Evolutionary conservation across 108 stramenopile species (phyloP).

Genomic region (Schizochytrium sp.): DNA sequence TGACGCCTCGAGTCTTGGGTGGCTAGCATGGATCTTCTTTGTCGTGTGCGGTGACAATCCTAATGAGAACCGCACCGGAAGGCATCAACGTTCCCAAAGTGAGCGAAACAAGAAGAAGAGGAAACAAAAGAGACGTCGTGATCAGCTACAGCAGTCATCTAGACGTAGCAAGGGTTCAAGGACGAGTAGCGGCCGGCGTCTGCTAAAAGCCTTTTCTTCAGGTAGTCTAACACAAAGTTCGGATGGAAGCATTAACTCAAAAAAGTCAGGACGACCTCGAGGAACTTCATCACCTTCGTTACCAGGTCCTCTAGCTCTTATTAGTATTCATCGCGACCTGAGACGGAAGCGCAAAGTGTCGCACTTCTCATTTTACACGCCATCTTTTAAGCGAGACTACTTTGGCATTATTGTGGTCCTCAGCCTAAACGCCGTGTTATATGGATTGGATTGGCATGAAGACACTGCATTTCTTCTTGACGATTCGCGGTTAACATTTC

Average conservation of each 20-base stretch:
- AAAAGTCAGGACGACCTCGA: background rate
- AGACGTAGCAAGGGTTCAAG: too few relatives aligned
- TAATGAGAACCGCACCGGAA: too few relatives aligned
- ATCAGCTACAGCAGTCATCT: too few relatives aligned
- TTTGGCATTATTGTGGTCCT: constrained; percentile 5
- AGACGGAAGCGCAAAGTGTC: background rate
- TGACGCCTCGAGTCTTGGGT: too few relatives aligned
- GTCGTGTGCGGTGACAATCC: too few relatives aligned
- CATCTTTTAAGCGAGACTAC: constrained; percentile 35
- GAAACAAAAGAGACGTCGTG: too few relatives aligned
- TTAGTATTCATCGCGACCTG: background rate
- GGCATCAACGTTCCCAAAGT: too few relatives aligned
- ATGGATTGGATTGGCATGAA: constrained; percentile 2
- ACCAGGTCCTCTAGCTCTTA: background rate
- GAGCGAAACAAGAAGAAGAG: too few relatives aligned
- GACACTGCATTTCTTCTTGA: background rate
- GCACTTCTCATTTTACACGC: background rate
- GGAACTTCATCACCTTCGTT: background rate
- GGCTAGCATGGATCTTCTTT: too few relatives aligned
- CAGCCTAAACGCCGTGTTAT: background rate
- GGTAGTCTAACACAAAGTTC: background rate
- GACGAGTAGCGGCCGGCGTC: too few relatives aligned
- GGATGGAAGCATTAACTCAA: background rate
- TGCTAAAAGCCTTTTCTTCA: too few relatives aligned
- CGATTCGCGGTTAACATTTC: background rate